A percentile compares a stretch with the other conserved stretches of the same genome.
These are phyloP conservation scores for Paramarasmius palmivorus DNA, from an alignment of 1,284 basidiomycete species.

Conservation along the genomic window DNA sequence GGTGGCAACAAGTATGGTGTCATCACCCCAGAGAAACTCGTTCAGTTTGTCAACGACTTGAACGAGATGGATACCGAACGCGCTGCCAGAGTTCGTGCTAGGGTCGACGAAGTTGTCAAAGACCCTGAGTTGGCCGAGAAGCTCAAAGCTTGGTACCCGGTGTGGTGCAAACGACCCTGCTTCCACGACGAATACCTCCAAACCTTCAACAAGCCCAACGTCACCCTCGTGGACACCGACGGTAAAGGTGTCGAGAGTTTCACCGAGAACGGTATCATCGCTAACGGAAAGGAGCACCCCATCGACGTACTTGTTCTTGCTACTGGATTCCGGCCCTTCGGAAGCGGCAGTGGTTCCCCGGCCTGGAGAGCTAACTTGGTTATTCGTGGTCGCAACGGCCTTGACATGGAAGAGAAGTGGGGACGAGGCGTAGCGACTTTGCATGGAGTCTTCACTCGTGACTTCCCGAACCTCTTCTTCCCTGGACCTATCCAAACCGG, in stretches of 20 bases:
- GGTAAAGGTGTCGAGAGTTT: slow-evolving; percentile 16
- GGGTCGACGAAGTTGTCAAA: slow-evolving; percentile 16
- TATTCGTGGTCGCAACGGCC: slow-evolving; percentile 14
- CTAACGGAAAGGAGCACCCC: slow-evolving; percentile 13
- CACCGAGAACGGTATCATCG: slow-evolving; percentile 12
- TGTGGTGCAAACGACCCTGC: slow-evolving; percentile 10
- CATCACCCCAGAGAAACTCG: slow-evolving; percentile 12
- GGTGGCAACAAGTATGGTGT: slow-evolving; percentile 12
- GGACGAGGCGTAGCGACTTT: slow-evolving; percentile 11
- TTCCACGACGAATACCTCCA: slow-evolving; percentile 14
- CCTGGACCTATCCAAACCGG: slow-evolving; percentile 4
- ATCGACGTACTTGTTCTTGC: slow-evolving; percentile 19
- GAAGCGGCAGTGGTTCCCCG: slow-evolving; percentile 6
- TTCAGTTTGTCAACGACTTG: slow-evolving; percentile 11
- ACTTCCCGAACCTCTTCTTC: slow-evolving; percentile 21
- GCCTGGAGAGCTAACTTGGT: background rate
- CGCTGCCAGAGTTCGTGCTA: slow-evolving; percentile 10
- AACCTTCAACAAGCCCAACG: slow-evolving; percentile 18
- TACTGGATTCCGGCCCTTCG: slow-evolving; percentile 10
- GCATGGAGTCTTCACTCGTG: slow-evolving; percentile 16
- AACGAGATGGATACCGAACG: slow-evolving; percentile 13
- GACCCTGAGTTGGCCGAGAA: slow-evolving; percentile 15
- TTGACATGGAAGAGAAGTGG: slow-evolving; percentile 17
- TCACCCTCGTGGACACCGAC: slow-evolving; percentile 21
- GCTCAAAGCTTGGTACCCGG: slow-evolving; percentile 15